These are phyloP conservation scores for Lichtheimia ramosa DNA, from an alignment of 371 early-diverging fungal species.

Conservation along the genomic window DNA sequence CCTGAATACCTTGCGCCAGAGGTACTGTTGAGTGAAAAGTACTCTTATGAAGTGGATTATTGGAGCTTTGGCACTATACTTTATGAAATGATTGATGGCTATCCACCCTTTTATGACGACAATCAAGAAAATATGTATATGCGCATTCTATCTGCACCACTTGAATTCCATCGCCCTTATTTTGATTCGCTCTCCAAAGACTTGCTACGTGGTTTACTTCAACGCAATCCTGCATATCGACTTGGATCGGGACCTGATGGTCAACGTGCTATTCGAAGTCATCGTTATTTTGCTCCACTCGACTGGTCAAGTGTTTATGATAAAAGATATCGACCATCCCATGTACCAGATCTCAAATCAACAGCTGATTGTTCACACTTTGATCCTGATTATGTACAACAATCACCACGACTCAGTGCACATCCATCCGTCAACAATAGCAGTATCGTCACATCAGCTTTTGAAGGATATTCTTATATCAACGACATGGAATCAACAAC, in stretches of 20 bases:
- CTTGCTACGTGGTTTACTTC: constrained; percentile 62
- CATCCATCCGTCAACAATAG: neutral
- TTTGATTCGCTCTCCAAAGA: constrained; percentile 55
- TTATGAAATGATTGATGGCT: constrained; percentile 79
- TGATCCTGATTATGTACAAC: constrained; percentile 56
- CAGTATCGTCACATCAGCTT: neutral
- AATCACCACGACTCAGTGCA: neutral
- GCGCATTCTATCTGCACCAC: constrained; percentile 69
- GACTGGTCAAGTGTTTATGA: constrained; percentile 71
- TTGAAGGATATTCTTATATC: constrained; percentile 8
- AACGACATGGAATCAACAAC: constrained; percentile 7
- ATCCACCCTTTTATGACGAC: constrained; percentile 80
- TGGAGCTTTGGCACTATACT: constrained; percentile 96
- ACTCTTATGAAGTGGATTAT: constrained; percentile 91
- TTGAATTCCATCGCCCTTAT: constrained; percentile 64
- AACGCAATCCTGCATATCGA: constrained; percentile 66
- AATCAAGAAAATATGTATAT: constrained; percentile 77
- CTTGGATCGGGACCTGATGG: constrained; percentile 63
- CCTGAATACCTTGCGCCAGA: constrained; percentile 93
- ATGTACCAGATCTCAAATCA: constrained; percentile 48
- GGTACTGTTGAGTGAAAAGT: constrained; percentile 75
- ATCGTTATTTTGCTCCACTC: constrained; percentile 65
- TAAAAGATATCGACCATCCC: constrained; percentile 59
- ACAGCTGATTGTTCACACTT: constrained; percentile 65
- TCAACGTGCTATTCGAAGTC: constrained; percentile 60